Evolutionary conservation across 805 yeast species (phyloP).

Genomic region (Blastobotrys muscicola): DNA sequence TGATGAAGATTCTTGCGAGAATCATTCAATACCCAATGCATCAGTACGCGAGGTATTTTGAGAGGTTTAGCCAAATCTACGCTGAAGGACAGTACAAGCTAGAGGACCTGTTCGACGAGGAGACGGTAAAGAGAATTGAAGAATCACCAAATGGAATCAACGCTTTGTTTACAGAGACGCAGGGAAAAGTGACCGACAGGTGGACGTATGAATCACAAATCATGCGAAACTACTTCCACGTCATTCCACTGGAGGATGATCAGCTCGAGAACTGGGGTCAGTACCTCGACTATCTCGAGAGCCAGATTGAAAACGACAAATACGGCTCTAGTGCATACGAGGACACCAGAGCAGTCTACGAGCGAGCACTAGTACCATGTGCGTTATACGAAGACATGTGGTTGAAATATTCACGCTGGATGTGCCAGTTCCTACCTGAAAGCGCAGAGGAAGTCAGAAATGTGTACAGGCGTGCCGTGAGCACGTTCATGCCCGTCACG

Average conservation of each 20-base stretch:
- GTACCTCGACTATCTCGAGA: slow-evolving; percentile 51
- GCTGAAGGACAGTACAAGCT: background rate
- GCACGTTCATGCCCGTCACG: slow-evolving; percentile 25
- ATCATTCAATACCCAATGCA: slow-evolving; percentile 55
- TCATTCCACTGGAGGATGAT: slow-evolving; percentile 36
- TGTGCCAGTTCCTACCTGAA: slow-evolving; percentile 20
- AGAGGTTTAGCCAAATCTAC: slow-evolving; percentile 20
- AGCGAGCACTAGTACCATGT: slow-evolving; percentile 49
- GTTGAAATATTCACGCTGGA: slow-evolving; percentile 57
- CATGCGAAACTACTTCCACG: slow-evolving; percentile 48
- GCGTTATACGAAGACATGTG: slow-evolving; percentile 57
- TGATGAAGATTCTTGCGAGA: slow-evolving; percentile 28
- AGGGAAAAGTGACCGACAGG: slow-evolving; percentile 42
- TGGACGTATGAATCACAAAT: slow-evolving; percentile 74
- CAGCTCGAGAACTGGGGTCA: slow-evolving; percentile 49
- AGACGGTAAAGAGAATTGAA: slow-evolving; percentile 8
- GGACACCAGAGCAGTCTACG: slow-evolving; percentile 44
- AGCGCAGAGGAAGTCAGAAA: slow-evolving; percentile 28
- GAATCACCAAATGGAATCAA: slow-evolving; percentile 3
- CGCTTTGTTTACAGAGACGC: slow-evolving; percentile 37
- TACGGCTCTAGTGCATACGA: slow-evolving; percentile 1
- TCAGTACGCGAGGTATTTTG: slow-evolving; percentile 75
- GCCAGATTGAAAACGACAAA: slow-evolving; percentile 5
- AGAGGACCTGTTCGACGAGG: slow-evolving; percentile 6
- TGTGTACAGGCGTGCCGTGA: slow-evolving; percentile 44